Evolutionary conservation across 164 flowering plant species (phyloP), one percentile per base, ranked within the genome.

Genomic region (Nymphaea thermarum): DNA sequence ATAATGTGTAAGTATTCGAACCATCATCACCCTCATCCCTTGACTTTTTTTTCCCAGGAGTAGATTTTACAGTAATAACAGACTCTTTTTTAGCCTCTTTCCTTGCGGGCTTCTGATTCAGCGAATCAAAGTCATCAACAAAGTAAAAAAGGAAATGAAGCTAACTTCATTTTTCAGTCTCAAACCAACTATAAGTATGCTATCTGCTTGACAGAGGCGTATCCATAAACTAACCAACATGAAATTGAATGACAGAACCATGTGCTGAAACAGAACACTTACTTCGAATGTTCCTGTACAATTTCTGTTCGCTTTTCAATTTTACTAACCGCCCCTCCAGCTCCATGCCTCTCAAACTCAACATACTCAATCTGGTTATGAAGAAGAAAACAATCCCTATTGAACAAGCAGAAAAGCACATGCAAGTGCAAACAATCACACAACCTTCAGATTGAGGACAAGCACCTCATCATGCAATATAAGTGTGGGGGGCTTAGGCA

Each of bases 401-500:
- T 25, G 36, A 25, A 25, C 36, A 25, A 25, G 36, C 36, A 25
- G 36, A 25, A 25, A 25, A 25, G 36, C 36, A 25, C 36, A 25
- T 25, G 36, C 36, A 25, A 25, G 36, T 25, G 36, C 36, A 25
- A 25, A 25, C 36, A 25, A 25, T 25, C 36, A 25, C 36, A 25
- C 36, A 25, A 25, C 36, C 36, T 25, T 25, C 36, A 25, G 36
- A 25, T 25, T 25, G 36, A 25, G 36, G 36, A 47, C 55, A 47
- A 47, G 6, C 77, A 95, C 98, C 94, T 95, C 98, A 62, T 95
- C 98, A 67, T 92, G 94, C 53, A 87, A 88, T 78, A 95, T 90
- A 69, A 95, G 93, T n/a, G 99, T 95, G 42, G 99, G 99, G 66
- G 99, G 99, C 67, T 92, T 95, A 44, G 99, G 99, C 44, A 95